Evolutionary conservation across 257 asterid genomes (phyloP), one percentile per base, ranked within the genome.

Genomic region (Solanum habrochaites): DNA sequence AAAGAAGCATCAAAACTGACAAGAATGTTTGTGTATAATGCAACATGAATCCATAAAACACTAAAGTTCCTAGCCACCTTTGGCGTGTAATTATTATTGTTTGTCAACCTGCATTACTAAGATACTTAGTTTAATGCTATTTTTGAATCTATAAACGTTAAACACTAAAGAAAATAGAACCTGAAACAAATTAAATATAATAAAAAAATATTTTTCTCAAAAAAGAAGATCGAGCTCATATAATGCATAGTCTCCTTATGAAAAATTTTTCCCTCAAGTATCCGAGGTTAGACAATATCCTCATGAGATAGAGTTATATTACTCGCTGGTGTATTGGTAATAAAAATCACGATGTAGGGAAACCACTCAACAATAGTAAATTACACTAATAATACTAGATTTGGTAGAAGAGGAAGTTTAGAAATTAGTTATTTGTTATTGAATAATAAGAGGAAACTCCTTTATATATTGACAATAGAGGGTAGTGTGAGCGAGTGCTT

Each of bases 321-420:
- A 52, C 10, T 52, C 9, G 7, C 23, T 1, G 2, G 62, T 52
- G 62, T 16, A 52, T 52, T 6, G 62, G 3, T 16, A 52, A 9
- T 0, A 16, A 52, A 16, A 52, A 52, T 3, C 0, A 15, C 0
- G 1, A 3, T 52, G 62, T 52, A 4, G 3, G 1, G 23, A 52
- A 52, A 52, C 23, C 23, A 52, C 23, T 52, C 9, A 52, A 16
- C 62, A 16, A 52, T 0, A 52, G 2, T 6, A 52, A 52, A 52
- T 0, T 52, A 3, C 23, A 0, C 4, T 52, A 2, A 52, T 21
- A 52, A 52, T 52, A 6, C 10, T 52, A 2, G 23, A 7, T 16
- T 52, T 52, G 6, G 10, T 52, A 52, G 62, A 52, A 52, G 60
- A 49, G 6, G 9, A 52, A 52, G 23, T 52, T 16, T 16, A 52